These are phyloP conservation scores for Acanthochlamys bracteata DNA, from an alignment of 106 monocot species.

Conservation along the genomic window DNA sequence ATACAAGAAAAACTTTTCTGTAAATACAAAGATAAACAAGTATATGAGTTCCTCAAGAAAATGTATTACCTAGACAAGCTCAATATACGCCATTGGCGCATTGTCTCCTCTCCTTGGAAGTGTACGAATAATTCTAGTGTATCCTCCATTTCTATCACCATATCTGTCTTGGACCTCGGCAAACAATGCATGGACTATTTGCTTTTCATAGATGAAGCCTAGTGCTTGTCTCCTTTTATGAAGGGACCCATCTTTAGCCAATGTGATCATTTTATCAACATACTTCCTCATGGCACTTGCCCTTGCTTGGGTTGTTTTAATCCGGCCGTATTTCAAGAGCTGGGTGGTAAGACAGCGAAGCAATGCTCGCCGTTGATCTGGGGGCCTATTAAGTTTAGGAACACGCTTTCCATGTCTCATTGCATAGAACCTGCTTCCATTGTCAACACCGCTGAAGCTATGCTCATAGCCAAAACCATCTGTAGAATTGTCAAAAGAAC, in stretches of 20 bases:
- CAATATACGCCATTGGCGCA: slow-evolving; percentile 99
- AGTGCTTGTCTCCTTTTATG: slow-evolving; percentile 97
- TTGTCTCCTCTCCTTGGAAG: slow-evolving; percentile 90
- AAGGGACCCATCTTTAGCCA: slow-evolving; percentile 93
- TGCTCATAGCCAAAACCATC: slow-evolving; percentile 34
- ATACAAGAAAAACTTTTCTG: too few relatives aligned
- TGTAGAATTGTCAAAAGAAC: slow-evolving; percentile 16
- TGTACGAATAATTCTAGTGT: slow-evolving; percentile 88
- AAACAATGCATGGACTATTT: slow-evolving; percentile 94
- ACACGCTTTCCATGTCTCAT: slow-evolving; percentile 94
- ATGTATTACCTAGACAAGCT: slow-evolving; percentile 73
- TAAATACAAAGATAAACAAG: too few relatives aligned
- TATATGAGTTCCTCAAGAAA: neutral
- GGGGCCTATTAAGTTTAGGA: slow-evolving; percentile 86
- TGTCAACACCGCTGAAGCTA: slow-evolving; percentile 27
- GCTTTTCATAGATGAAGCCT: slow-evolving; percentile 93
- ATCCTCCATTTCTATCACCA: slow-evolving; percentile 93
- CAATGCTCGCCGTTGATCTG: slow-evolving; percentile 84
- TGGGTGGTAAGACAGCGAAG: slow-evolving; percentile 88
- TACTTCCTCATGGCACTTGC: slow-evolving; percentile 87
- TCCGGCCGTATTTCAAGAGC: slow-evolving; percentile 81
- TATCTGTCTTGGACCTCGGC: slow-evolving; percentile 86
- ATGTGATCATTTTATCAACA: slow-evolving; percentile 92
- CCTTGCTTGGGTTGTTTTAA: slow-evolving; percentile 87
- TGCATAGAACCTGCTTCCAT: slow-evolving; percentile 72